A percentile compares a stretch with the other conserved stretches of the same genome.
These are phyloP conservation scores for Hordeum pubiflorum DNA, from an alignment of 202 grass and related monocot species.

Conservation along the genomic window DNA sequence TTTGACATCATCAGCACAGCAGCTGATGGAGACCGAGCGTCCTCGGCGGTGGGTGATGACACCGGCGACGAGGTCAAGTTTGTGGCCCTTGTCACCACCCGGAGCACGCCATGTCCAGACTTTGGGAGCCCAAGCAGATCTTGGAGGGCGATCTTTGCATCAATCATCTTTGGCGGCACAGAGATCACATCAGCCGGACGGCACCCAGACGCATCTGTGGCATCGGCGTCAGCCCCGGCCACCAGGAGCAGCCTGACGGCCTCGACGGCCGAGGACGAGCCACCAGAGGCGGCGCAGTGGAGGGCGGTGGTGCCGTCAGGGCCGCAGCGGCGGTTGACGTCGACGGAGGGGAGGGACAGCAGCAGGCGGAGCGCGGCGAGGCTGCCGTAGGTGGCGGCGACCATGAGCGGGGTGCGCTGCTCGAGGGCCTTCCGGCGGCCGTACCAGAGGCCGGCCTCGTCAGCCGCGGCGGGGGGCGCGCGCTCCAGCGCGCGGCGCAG, in stretches of 20 bases:
- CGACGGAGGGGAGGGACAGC: constrained; percentile 49
- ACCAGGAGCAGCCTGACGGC: constrained; percentile 58
- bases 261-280: constrained; percentile 46
- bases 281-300: constrained; percentile 82
- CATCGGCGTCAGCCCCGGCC: constrained; percentile 49
- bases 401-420: constrained; percentile 90
- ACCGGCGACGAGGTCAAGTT: constrained; percentile 43
- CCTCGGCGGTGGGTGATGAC: constrained; percentile 54
- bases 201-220: constrained; percentile 38
- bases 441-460: constrained; percentile 82
- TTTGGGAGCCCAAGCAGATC: constrained; percentile 62
- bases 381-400: constrained; percentile 91
- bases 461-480: constrained; percentile 34
- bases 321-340: constrained; percentile 54
- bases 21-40: constrained; percentile 44
- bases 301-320: constrained; percentile 71
- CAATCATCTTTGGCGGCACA: constrained; percentile 49
- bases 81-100: constrained; percentile 36
- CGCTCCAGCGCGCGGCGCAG: constrained; percentile 42
- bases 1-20: constrained; percentile 47
- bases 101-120: constrained; percentile 31
- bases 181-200: constrained; percentile 67
- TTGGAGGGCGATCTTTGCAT: constrained; percentile 52
- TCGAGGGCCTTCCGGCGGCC: constrained; percentile 73
- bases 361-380: constrained; percentile 50